These are phyloP conservation scores for Grigorovia yakushimaensis DNA, from an alignment of 805 yeast species.

Conservation along the genomic window DNA sequence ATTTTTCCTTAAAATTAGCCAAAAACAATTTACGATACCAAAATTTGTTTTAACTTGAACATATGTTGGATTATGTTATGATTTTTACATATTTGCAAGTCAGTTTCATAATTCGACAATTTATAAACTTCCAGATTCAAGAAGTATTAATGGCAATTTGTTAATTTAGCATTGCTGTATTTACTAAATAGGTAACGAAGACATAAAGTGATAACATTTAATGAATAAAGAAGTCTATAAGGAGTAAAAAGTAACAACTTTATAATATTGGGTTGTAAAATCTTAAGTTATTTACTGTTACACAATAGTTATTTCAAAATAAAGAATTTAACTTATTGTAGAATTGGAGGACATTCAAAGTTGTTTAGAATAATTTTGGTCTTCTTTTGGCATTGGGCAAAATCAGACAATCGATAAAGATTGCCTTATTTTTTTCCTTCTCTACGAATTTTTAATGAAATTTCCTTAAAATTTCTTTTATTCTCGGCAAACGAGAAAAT, in stretches of 20 bases:
- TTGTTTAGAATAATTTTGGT: neutral
- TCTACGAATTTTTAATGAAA: neutral
- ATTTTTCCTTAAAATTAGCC: neutral
- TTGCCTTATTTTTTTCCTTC: no score
- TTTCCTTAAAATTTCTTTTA: no score
- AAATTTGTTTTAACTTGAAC: neutral
- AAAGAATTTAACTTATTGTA: neutral
- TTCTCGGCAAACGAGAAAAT: neutral
- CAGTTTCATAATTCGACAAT: neutral
- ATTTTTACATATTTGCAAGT: neutral
- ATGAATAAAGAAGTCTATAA: neutral
- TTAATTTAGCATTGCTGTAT: neutral
- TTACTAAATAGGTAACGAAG: neutral
- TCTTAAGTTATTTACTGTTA: neutral
- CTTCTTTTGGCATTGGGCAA: neutral
- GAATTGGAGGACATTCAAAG: neutral
- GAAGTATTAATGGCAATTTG: neutral
- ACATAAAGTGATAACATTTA: neutral
- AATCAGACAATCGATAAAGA: neutral
- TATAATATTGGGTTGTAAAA: neutral
- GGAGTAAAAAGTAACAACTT: neutral
- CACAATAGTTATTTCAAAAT: neutral
- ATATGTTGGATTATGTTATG: neutral
- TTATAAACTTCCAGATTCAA: neutral
- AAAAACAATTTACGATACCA: neutral